Evolutionary conservation across 2,329 filamentous ascomycete species (phyloP), one percentile per base, ranked within the genome.

Genomic region (Penicillium occitanis): DNA sequence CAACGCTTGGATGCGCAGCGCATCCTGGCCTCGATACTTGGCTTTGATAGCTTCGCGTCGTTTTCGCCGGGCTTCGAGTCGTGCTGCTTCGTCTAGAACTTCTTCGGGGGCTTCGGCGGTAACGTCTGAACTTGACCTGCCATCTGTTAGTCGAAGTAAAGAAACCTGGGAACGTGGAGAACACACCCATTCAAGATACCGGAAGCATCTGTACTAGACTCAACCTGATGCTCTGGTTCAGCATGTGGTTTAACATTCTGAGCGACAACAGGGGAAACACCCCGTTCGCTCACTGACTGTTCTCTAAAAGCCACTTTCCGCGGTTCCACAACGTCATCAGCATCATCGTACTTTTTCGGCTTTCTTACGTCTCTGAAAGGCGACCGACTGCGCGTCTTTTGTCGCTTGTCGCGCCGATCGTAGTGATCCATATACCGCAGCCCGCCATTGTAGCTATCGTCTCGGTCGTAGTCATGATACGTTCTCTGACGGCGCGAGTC

Each of bases 31-130:
- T 77, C 88, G 88, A 73, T 92, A 90, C 81, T 93, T 96, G 76
- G 91, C 90, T 75, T 92, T 87, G 69, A 96, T 90, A 69, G 92
- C 91, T 80, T 95, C 91, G 70, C 93, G 89, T 66, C 91, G 88
- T 75, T 90, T 92, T 33, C 93, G 90, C 64, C 93, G 90, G 73
- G 92, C 89, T 77, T 96, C 91, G 73, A 97, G 91, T 73, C 94
- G 85, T 70, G 91, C 89, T 68, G 90, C 91, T 80, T 96, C 91
- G 76, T 96, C 90, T 71, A 92, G 76, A n/a, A 86, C 83, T 71
- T 88, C 83, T 65, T 85, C 81, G 69, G 86, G 84, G 68, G 75
- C 74, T 70, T 75, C 71, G 48, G 50, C 66, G 48, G 48, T 64
- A 53, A 69, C 66, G 60, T 68, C 58, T 57, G 48, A 6, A 44